Base-by-base conservation (phyloP, 1,139 yeast species). In the Candida glucosophila region DNA sequence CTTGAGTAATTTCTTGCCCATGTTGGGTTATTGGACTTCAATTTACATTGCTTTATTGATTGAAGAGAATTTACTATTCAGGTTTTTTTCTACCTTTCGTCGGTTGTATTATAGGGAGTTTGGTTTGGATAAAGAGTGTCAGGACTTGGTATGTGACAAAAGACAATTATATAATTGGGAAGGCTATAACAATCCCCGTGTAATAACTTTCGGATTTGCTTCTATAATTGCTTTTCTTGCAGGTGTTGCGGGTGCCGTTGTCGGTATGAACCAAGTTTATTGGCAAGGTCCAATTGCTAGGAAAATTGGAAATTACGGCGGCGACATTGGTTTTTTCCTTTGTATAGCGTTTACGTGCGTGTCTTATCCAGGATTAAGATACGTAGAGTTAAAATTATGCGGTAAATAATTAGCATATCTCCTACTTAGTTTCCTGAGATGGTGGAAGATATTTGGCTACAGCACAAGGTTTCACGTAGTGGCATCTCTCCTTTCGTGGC, bases 251-350 rank as follows among this genome's bases (percentile, higher is more conserved):
- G 58, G 58, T 2, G 58, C 58, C 0, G 49, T 49, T 1, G 30
- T 52, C 15, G 58, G 58, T 2, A 54, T 54, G 60, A 44, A 51
- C 27, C 58, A 54, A 32, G 47, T 47, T 2, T 54, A 54, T 32
- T 54, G 41, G 39, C 34, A 41, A 18, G 58, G 58, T 1, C 55
- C 55, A 1, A 30, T 54, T 14, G 56, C 58, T 3, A 41, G 34
- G 17, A 36, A 30, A 21, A 39, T 51, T 12, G 56, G 58, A 6
- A 43, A 28, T 4, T 29, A 37, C 26, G 88, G 88, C 20, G 86
- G 85, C 14, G 93, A 81, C 43, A 52, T 86, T 23, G 96, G 92
- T 18, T 75, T 79, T 70, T 81, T 90, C 75, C 49, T 85, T 19
- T 67, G 82, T 18, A 72, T 80, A 69, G 92, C 74, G 0, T 75